phyloP scores from a whole-genome alignment of 495 filamentous ascomycete genomes.

The Daldinia grandis region DNA sequence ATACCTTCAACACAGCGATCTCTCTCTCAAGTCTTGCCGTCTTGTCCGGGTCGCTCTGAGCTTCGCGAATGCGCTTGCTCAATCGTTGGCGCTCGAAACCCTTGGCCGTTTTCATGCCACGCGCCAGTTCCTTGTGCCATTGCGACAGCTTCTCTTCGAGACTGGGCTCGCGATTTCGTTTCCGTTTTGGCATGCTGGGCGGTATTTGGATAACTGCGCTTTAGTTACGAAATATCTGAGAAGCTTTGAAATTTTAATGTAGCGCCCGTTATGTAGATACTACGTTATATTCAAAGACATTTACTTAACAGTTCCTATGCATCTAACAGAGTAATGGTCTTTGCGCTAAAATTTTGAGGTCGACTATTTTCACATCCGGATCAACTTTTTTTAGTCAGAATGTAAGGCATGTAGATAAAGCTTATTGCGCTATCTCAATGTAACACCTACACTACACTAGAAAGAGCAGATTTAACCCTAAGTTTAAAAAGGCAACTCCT shows the following conservation, averaged over 20 bases:
- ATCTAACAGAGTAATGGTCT: neutral
- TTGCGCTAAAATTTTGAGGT: neutral
- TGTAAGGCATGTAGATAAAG: too few species aligned
- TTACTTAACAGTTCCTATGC: neutral
- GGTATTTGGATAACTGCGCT: conserved; percentile 5
- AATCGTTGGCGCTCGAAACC: conserved; percentile 92
- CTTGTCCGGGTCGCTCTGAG: conserved; percentile 58
- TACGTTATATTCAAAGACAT: neutral
- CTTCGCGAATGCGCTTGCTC: conserved; percentile 75
- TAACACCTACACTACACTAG: too few species aligned
- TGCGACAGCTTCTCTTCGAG: conserved; percentile 65
- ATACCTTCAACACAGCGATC: conserved; percentile 77
- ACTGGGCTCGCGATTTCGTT: conserved; percentile 50
- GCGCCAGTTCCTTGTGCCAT: conserved; percentile 66
- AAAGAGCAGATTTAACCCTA: neutral
- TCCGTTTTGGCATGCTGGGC: conserved; percentile 57
- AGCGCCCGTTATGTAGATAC: conserved; percentile 10
- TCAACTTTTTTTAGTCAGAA: too few species aligned
- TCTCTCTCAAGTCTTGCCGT: conserved; percentile 71
- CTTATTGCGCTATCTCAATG: neutral
- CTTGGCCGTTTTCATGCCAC: conserved; percentile 79
- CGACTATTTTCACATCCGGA: too few species aligned
- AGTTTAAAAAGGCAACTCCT: neutral
- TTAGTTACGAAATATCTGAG: neutral
- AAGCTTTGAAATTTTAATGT: conserved; percentile 28